These are phyloP conservation scores for Syzygium aromaticum DNA, from an alignment of 345 rosid genomes.

Conservation along the genomic window DNA sequence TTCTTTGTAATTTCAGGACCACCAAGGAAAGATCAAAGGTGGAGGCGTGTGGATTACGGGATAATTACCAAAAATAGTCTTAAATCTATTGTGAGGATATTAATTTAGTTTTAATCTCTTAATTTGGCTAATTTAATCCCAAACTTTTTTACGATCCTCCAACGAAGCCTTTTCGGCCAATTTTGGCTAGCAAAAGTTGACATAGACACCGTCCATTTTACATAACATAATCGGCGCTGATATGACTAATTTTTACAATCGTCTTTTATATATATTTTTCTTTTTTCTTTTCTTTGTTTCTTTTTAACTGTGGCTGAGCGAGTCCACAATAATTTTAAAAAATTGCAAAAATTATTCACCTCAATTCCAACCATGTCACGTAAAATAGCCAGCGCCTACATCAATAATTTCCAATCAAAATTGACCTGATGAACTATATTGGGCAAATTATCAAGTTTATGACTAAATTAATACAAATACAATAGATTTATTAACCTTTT, in stretches of 20 bases:
- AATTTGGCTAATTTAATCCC: not conserved
- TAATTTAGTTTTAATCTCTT: not conserved
- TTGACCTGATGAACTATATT: accelerated
- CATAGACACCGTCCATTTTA: accelerated
- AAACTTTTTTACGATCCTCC: not conserved
- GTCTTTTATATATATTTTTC: not conserved
- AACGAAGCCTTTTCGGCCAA: not conserved
- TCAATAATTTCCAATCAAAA: accelerated
- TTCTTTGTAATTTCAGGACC: not conserved
- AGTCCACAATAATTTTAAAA: not conserved
- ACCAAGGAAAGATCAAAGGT: not conserved
- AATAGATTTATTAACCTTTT: not conserved
- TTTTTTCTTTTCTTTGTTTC: not conserved
- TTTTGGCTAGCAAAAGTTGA: not conserved
- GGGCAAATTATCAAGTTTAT: accelerated
- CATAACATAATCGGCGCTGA: accelerated
- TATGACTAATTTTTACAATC: not conserved
- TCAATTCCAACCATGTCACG: accelerated
- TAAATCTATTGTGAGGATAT: accelerated
- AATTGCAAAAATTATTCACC: not conserved
- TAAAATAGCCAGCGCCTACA: accelerated
- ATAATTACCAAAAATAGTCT: not conserved
- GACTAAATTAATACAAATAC: accelerated
- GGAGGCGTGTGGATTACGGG: not conserved
- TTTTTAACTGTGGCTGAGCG: not conserved